phyloP scores from a whole-genome alignment of 2,329 filamentous ascomycete genomes.

The Chaetomiaceae sp. region DNA sequence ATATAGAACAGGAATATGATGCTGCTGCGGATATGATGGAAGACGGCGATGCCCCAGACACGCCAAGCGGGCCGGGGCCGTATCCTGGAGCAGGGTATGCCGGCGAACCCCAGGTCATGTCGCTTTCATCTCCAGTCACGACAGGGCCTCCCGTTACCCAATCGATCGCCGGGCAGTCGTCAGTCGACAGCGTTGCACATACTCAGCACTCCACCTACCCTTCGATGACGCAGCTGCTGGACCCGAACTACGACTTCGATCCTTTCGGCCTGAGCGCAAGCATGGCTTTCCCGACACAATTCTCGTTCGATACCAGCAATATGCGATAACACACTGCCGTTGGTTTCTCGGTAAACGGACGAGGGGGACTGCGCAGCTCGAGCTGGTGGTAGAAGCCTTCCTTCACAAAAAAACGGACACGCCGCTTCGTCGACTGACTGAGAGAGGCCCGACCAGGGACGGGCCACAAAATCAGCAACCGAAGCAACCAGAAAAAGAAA shows the following conservation, averaged over 20 bases:
- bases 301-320: conserved; percentile 64
- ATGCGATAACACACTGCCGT: conserved; percentile 34
- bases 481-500: neutral
- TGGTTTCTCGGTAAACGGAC: neutral
- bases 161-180: conserved; percentile 33
- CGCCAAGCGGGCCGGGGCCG: conserved; percentile 58
- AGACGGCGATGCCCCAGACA: conserved; percentile 61
- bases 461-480: neutral
- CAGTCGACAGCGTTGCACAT: conserved; percentile 31
- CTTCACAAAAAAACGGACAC: neutral
- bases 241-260: conserved; percentile 86
- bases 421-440: too few relatives aligned
- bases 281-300: conserved; percentile 89
- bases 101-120: conserved; percentile 38
- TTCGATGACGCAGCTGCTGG: conserved; percentile 58
- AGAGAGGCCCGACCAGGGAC: too few relatives aligned
- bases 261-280: conserved; percentile 89
- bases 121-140: conserved; percentile 37
- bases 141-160: conserved; percentile 35
- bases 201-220: conserved; percentile 63
- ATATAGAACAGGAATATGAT: conserved; percentile 94
- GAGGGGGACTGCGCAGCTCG: neutral
- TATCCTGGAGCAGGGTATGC: conserved; percentile 56
- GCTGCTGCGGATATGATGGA: conserved; percentile 85
- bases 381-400: neutral